Evolutionary conservation across 176 grass and related monocot genomes (phyloP).

Genomic region (Cymbopogon citratus): DNA sequence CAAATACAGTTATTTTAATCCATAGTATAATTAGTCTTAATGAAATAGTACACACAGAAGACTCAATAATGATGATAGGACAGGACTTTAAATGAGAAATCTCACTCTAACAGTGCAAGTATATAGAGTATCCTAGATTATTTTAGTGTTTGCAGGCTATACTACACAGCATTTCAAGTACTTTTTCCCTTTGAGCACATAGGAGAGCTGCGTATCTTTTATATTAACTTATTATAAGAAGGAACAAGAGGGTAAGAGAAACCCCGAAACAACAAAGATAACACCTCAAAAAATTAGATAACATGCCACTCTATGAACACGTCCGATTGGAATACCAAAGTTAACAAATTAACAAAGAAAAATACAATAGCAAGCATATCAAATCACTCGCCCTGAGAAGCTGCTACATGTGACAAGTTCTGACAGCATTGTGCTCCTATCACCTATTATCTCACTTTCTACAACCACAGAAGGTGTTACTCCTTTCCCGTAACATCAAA

Average conservation of each 20-base stretch:
- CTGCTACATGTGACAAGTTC: not conserved
- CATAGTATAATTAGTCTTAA: not conserved
- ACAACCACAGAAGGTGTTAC: too few species aligned
- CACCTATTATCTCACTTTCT: too few species aligned
- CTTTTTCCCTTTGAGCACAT: not conserved
- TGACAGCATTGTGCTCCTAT: not conserved
- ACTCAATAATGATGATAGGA: not conserved
- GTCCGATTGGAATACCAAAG: not conserved
- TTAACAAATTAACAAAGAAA: not conserved
- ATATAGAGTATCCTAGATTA: not conserved
- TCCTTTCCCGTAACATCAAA: too few species aligned
- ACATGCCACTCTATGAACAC: not conserved
- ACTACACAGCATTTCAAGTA: not conserved
- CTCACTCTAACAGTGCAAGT: not conserved
- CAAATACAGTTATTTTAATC: not conserved
- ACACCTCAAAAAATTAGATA: too few species aligned
- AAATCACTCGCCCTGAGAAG: not conserved
- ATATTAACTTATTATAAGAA: too few species aligned
- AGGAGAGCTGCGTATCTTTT: not conserved
- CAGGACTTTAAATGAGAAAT: not conserved
- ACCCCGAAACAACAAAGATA: not conserved
- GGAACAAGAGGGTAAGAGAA: not conserved
- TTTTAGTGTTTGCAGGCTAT: not conserved
- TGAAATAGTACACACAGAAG: not conserved
- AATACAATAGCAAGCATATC: not conserved